Base-by-base conservation (phyloP, 2,329 filamentous ascomycete genomes). In the Teratosphaeria epicoccoides region DNA sequence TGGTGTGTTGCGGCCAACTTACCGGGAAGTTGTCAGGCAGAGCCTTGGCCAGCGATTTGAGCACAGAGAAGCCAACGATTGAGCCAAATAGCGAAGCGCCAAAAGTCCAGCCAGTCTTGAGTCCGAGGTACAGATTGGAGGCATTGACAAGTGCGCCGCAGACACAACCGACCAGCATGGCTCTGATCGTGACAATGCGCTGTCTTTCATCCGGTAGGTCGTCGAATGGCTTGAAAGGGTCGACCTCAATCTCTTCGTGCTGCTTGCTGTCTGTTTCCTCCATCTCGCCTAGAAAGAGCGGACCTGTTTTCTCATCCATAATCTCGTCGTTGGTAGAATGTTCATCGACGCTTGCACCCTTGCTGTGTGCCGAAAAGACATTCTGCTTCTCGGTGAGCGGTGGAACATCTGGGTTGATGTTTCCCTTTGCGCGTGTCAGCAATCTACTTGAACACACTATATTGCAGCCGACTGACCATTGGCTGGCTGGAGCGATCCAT, bases 121-220 rank as follows among this genome's bases (percentile, higher is more conserved):
- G 64, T 70, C 78, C 78, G 22, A 82, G 72, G 57, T 82, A 82
- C 33, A 82, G 71, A 24, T 55, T 55, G 24, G 52, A 55, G 11
- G 52, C 78, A 59, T 80, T 80, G 55, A 82, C 77, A 10, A 82
- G 70, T 11, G 74, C 77, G 26, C 79, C 80, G 17, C 80, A 72
- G 47, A 76, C 60, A 52, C 76, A 72, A 33, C 80, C 80, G 37
- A 78, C 68, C 43, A 80, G 54, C 24, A 82, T 65, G 24, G 79
- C 78, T 46, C 79, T 73, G 33, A 77, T 58, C 5, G 78, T 82
- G 47, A 82, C 59, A 48, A 80, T 77, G 55, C 71, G 67, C 11
- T 69, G 61, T 56, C 76, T 71, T 49, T 75, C 71, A 2, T 68
- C 65, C 3, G 69, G 69, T 0, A 73, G 65, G 50, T 71, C 68